Evolutionary conservation across 192 early-diverging fungal species (phyloP), one percentile per base, ranked within the genome.

Genomic region (Coemansia sp.): DNA sequence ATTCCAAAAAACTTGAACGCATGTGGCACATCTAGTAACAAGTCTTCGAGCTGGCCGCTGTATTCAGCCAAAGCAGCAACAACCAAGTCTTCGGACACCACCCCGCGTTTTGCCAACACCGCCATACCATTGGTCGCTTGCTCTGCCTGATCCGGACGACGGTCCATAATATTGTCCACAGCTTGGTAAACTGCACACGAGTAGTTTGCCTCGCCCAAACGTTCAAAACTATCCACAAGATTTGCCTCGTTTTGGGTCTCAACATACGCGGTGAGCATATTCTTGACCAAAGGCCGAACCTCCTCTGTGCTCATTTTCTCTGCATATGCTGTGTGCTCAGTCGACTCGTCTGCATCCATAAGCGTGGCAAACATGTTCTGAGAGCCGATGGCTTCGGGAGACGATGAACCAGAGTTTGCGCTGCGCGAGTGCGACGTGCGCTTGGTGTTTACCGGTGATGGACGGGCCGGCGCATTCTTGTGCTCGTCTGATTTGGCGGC

Each of bases 1-100:
- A 80, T 82, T 10, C 77, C 86, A 27, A 87, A 71, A 68, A 70
- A 80, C 23, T 74, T 78, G 75, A 83, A 86, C 14, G 83, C 86
- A 29, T 83, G 65, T 3, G 90, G 89, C 6, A 83, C 83, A 74
- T 92, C 90, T 50, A 83, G 71, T 2, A 77, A 83, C 14, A 88
- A 53, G 57, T 94, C 92, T 17, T 88, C 82, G 29, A 90, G 63
- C 55, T 77, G 50, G 27, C 83, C 86, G 49, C 79, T 58, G 9
- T 70, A 69, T 19, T 72, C 71, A 5, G 74, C 65, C 50, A 86
- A 70, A 26, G 73, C 84, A 22, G 53, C 59, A 29, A 85, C 72
- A 52, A 85, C 64, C 3, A 80, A 61, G 38, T 83, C 72, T 4
- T 38, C 35, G 35, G 75, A 27, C 11, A 88, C 51, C 35, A 84